Conservation (phyloP, 768 basidiomycete genomes). For the Lentinula aciculospora region DNA sequence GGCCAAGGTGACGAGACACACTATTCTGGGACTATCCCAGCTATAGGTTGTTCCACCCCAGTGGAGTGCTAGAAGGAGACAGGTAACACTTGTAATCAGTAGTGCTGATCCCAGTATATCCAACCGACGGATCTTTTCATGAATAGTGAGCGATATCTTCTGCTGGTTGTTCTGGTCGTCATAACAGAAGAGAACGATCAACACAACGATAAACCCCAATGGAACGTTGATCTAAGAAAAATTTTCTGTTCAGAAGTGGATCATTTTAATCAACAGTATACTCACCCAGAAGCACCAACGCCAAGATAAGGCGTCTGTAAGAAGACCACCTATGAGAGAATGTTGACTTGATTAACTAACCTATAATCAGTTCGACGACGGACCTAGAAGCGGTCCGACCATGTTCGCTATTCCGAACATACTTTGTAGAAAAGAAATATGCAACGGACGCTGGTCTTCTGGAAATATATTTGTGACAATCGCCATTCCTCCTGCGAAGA, state of each 20-base stretch:
- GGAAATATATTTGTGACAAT: constrained; percentile 21
- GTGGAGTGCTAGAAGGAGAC: constrained; percentile 28
- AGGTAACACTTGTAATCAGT: constrained; percentile 13
- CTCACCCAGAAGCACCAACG: constrained; percentile 22
- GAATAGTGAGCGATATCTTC: neutral
- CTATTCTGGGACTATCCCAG: constrained; percentile 24
- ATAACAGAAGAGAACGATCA: constrained; percentile 13
- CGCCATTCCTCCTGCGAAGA: constrained; percentile 15
- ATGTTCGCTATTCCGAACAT: constrained; percentile 17
- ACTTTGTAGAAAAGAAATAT: constrained; percentile 34
- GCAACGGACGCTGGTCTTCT: constrained; percentile 21
- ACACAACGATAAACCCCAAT: constrained; percentile 10
- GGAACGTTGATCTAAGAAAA: constrained; percentile 24
- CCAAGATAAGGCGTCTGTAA: constrained; percentile 26
- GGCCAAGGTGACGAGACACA: neutral
- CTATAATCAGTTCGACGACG: neutral
- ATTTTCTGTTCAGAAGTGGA: constrained; percentile 12
- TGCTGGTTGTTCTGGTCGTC: constrained; percentile 9
- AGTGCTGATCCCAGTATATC: constrained; percentile 12
- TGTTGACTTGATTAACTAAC: neutral
- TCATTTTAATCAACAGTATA: neutral
- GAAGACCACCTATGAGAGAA: constrained; percentile 16
- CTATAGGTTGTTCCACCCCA: constrained; percentile 40
- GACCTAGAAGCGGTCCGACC: constrained; percentile 20
- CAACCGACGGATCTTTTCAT: constrained; percentile 7